Evolutionary conservation across 352 stramenopile genomes (phyloP), one percentile per base, ranked within the genome.

Genomic region (Globisporangium paroecandrum): DNA sequence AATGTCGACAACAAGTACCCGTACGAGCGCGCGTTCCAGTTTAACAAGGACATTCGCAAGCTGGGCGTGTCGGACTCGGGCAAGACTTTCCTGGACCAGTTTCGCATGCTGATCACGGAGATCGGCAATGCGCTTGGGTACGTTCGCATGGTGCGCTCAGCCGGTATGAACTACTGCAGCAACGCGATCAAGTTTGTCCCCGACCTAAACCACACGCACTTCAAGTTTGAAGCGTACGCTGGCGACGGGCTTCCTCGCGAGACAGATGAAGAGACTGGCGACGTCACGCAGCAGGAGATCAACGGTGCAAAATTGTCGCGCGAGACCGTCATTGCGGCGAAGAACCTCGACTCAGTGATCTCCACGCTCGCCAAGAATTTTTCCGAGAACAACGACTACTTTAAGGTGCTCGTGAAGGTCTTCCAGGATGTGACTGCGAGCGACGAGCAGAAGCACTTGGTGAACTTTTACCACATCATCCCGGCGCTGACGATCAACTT

Each of bases 101-200:
- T 97, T 66, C 83, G 93, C 47, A 84, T 95, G 67, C 72, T 97
- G 13, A 95, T 98, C 43, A 97, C 91, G 1, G 89, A 97, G 65
- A 97, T 98, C 53, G 93, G 93, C 24, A 98, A 98, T 74, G 91
- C 93, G 0, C 77, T 98, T 7, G 93, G 92, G 9, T 98, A 98
- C 63, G 93, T 98, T 20, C 89, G 93, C 32, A 98, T 98, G 92
- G 90, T 98, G 55, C 89, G 93, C 15, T 95, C 84, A 1, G 93
- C 93, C 7, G 90, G 89, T 9, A 97, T 97, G 89, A 96, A 94
- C 66, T 97, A 95, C 68, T 96, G 91, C 76, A 96, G 88, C 70
- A 96, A 97, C 61, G 91, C 91, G 3, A 96, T 97, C 65, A 94
- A 97, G 68, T 97, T 97, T 69, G 86, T 98, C 9, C 93, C 91